Conservation (phyloP, 371 early-diverging fungal species). For the Rhizopus microsporus region DNA sequence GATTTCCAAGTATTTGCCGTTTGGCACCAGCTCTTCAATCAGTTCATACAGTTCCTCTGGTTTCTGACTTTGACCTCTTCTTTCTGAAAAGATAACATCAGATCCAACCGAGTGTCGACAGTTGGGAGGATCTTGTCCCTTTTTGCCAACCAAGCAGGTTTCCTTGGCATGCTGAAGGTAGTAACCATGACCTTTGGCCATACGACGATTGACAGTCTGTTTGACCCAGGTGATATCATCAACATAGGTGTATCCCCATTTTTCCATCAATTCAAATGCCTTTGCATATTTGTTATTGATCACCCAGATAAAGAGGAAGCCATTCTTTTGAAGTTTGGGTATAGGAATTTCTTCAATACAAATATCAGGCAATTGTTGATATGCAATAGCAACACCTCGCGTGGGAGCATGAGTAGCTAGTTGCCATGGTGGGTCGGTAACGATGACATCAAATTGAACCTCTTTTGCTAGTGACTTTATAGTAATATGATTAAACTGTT, state of each 20-base stretch:
- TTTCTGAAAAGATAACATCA: slow-evolving; percentile 90
- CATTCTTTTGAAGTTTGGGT: slow-evolving; percentile 78
- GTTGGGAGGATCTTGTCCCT: slow-evolving; percentile 79
- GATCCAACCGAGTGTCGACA: slow-evolving; percentile 79
- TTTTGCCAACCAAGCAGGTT: slow-evolving; percentile 90
- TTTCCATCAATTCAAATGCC: slow-evolving; percentile 89
- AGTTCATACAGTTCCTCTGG: slow-evolving; percentile 92
- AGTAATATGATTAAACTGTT: slow-evolving; percentile 1
- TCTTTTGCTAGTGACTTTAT: slow-evolving; percentile 69
- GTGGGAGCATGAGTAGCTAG: slow-evolving; percentile 94
- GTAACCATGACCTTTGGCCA: slow-evolving; percentile 96
- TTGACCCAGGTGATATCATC: slow-evolving; percentile 97
- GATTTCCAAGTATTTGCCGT: slow-evolving; percentile 88
- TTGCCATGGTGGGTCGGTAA: slow-evolving; percentile 97
- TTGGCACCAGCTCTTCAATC: slow-evolving; percentile 88
- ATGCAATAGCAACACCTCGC: slow-evolving; percentile 92
- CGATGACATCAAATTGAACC: slow-evolving; percentile 89
- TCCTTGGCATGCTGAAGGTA: slow-evolving; percentile 96
- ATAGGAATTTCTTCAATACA: slow-evolving; percentile 92
- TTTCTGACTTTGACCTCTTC: slow-evolving; percentile 94
- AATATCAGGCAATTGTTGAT: slow-evolving; percentile 91
- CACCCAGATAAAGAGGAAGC: slow-evolving; percentile 95
- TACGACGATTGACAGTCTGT: slow-evolving; percentile 90
- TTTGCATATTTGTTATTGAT: slow-evolving; percentile 95
- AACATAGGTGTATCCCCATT: slow-evolving; percentile 92